Conservation (phyloP, 352 stramenopile species). For the Blastocystis sp. region DNA sequence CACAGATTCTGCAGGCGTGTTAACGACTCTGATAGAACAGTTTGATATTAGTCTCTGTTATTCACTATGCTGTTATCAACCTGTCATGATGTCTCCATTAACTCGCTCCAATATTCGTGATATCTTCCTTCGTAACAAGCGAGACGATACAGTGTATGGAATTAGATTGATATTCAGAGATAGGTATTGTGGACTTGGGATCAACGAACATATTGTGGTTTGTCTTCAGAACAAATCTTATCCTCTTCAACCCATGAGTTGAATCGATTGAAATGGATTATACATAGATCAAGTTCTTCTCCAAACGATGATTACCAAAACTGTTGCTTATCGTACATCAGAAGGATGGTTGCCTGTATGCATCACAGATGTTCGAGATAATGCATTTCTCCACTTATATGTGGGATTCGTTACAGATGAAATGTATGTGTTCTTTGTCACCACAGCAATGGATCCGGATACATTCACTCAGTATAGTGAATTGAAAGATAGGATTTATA, state of each 20-base stretch:
- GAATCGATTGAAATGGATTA: not conserved
- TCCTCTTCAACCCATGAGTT: conserved; percentile 34
- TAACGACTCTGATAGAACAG: conserved; percentile 7
- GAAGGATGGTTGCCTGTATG: conserved; percentile 45
- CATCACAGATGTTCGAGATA: not conserved
- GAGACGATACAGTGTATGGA: not conserved
- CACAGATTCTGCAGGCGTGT: not conserved
- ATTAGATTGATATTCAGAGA: not conserved
- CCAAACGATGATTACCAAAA: conserved; percentile 24
- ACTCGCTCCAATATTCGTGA: not conserved
- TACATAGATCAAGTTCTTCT: conserved; percentile 18
- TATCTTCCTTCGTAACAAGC: not conserved
- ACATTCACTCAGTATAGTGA: conserved; percentile 5
- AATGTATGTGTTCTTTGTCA: conserved; percentile 42
- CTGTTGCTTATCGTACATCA: not conserved
- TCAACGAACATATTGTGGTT: not conserved
- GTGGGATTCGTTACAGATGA: conserved; percentile 46
- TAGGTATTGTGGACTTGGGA: conserved; percentile 26
- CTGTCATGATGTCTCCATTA: not conserved
- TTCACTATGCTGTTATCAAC: conserved; percentile 19
- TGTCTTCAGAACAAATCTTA: conserved; percentile 26
- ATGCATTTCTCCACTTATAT: conserved; percentile 43
- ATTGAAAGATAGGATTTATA: conserved; percentile 25
- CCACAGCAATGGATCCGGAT: conserved; percentile 25
- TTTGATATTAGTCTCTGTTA: conserved; percentile 22